phyloP scores from a whole-genome alignment of 2,329 filamentous ascomycete genomes.

The Colletotrichum falcatum region DNA sequence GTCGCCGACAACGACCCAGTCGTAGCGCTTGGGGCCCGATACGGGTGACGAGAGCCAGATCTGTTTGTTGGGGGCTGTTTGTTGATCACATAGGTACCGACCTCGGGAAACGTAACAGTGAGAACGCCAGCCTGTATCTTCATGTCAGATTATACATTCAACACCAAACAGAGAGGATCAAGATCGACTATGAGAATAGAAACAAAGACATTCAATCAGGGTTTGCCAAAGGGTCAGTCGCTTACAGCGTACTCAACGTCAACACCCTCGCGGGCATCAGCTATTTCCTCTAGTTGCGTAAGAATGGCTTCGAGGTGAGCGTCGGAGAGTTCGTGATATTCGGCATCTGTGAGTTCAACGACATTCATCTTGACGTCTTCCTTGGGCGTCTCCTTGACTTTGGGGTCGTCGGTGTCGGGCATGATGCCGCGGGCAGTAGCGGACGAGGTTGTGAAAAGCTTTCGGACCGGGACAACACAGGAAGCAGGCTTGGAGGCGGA shows the following conservation, averaged over 20 bases:
- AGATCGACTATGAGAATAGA: not conserved
- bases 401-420: slow-evolving; percentile 68
- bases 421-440: slow-evolving; percentile 63
- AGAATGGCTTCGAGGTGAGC: slow-evolving; percentile 73
- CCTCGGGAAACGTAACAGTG: slow-evolving; percentile 75
- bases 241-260: slow-evolving; percentile 92
- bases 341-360: slow-evolving; percentile 73
- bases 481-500: slow-evolving; percentile 33
- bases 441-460: slow-evolving; percentile 49
- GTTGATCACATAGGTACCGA: slow-evolving; percentile 93
- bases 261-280: slow-evolving; percentile 79
- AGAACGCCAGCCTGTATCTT: slow-evolving; percentile 81
- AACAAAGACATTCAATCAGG: not conserved
- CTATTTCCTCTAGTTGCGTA: slow-evolving; percentile 75
- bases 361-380: slow-evolving; percentile 58
- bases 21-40: slow-evolving; percentile 92
- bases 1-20: slow-evolving; percentile 84
- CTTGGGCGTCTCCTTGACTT: slow-evolving; percentile 55
- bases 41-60: slow-evolving; percentile 96
- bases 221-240: slow-evolving; percentile 40
- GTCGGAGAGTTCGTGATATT: slow-evolving; percentile 85
- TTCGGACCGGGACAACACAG: slow-evolving; percentile 43
- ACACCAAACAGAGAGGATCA: not conserved
- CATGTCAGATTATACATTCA: not conserved
- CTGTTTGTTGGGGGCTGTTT: slow-evolving; percentile 98